A percentile compares a stretch with the other conserved stretches of the same genome.
Conservation (phyloP, 139 green algal species). For the Tetradesmus lagerheimii region DNA sequence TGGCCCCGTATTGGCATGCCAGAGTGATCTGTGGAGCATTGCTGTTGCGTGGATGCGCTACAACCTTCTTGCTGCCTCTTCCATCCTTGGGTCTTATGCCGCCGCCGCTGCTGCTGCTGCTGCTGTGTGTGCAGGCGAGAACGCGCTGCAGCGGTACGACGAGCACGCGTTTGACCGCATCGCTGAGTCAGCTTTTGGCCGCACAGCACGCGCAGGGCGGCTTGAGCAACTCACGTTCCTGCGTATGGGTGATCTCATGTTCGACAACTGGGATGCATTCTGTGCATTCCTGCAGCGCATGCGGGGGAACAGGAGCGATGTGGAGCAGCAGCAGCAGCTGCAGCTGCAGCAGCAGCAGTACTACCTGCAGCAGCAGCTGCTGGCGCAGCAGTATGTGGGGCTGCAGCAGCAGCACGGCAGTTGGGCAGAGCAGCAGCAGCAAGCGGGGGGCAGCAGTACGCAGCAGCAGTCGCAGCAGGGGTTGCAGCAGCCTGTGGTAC, state of each 20-base stretch:
- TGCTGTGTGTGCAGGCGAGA: slow-evolving; percentile 80
- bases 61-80: neutral
- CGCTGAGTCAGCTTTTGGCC: slow-evolving; percentile 89
- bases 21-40: no score
- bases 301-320: slow-evolving; percentile 43
- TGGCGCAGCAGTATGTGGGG: neutral
- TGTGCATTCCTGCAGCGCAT: slow-evolving; percentile 77
- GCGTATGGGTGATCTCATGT: slow-evolving; percentile 91
- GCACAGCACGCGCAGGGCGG: slow-evolving; percentile 77
- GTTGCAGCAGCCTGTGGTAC: neutral
- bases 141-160: slow-evolving; percentile 98
- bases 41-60: no score
- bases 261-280: slow-evolving; percentile 87
- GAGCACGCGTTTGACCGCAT: slow-evolving; percentile 94
- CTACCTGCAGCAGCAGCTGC: neutral
- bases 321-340: neutral
- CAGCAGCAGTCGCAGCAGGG: neutral
- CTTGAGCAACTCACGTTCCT: slow-evolving; percentile 96
- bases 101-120: neutral
- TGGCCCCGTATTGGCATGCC: no score
- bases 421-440: neutral
- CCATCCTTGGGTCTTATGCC: neutral
- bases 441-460: neutral
- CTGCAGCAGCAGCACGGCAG: neutral
- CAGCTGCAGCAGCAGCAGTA: slow-evolving; percentile 2